A percentile compares a stretch with the other conserved stretches of the same genome.
Evolutionary conservation across 257 asterid species (phyloP).

Genomic region (Jaltomata sinuosa): DNA sequence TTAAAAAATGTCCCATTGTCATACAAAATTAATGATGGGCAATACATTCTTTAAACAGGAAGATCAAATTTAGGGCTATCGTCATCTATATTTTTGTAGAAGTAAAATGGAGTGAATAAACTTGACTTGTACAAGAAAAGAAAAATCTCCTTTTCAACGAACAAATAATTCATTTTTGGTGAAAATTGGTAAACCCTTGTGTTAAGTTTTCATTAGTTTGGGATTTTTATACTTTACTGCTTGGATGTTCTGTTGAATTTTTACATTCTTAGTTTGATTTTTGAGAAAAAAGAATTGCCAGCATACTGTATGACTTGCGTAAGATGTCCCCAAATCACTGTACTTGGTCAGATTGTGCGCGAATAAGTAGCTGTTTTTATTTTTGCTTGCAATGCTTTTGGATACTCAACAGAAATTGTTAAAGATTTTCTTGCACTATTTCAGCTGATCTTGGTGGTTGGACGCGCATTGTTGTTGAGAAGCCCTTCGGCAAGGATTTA

Average conservation of each 20-base stretch:
- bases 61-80: not conserved
- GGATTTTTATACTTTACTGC: not conserved
- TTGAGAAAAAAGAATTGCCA: not conserved
- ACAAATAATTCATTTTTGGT: not conserved
- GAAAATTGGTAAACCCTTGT: not conserved
- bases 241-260: not conserved
- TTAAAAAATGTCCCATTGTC: not conserved
- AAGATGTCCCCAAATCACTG: not conserved
- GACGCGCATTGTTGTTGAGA: conserved; percentile 97
- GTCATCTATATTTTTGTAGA: not conserved
- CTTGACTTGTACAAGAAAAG: not conserved
- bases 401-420: not conserved
- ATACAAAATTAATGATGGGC: not conserved
- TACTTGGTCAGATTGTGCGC: not conserved
- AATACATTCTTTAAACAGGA: not conserved
- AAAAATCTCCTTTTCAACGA: not conserved
- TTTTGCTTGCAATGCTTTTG: conserved; percentile 1
- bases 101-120: not conserved
- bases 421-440: conserved; percentile 14
- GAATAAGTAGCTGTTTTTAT: not conserved
- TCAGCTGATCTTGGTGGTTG: conserved; percentile 96
- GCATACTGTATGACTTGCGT: not conserved
- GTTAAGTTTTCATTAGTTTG: not conserved
- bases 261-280: not conserved
- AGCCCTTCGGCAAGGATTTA: conserved; percentile 97